Evolutionary conservation across 108 stramenopile species (phyloP), one percentile per base, ranked within the genome.

Genomic region (Conticribra weissflogii): DNA sequence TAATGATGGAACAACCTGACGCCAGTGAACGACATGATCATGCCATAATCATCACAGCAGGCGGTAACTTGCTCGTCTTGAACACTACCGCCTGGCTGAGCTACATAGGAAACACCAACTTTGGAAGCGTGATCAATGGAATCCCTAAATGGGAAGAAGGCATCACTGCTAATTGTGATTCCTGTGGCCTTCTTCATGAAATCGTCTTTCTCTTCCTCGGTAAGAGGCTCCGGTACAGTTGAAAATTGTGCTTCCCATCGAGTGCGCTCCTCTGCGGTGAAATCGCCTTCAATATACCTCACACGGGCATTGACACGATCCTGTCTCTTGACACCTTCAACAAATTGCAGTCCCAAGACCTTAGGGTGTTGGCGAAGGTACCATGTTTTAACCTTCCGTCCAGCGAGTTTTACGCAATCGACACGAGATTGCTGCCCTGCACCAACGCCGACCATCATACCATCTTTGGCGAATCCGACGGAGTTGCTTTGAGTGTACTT

Each of bases 381-480:
- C 98, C 98, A 99, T 19, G 95, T 95, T 44, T 66, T 54, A 25
- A 98, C 98, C 90, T 99, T 99, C 33, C 97, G 88, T 0, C 95
- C 99, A 16, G 99, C 99, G 29, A 99, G 84, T 75, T 99, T 98
- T 61, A 98, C 98, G 72, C 99, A 99, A 76, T 99, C 99, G 1
- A 99, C 99, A 45, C 99, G 95, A 68, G 89, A 91, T 86, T 99
- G 99, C 80, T 99, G 99, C 19, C 99, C 99, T 27, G 99, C 99
- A 28, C 99, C 99, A n/a, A 99, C 96, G 22, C 99, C 99, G 21
- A 99, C 94, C 97, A 99, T 97, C 96, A 97, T 97, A 31, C 99
- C 99, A 64, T 92, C 84, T 77, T 88, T 91, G 69, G 97, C 95
- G 72, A 96, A 99, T 3, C 97, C 98, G 5, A 99, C 97, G 3